These are phyloP conservation scores for Phaeosphaeriaceae sp. DNA, from an alignment of 2,329 filamentous ascomycete genomes.

Conservation along the genomic window DNA sequence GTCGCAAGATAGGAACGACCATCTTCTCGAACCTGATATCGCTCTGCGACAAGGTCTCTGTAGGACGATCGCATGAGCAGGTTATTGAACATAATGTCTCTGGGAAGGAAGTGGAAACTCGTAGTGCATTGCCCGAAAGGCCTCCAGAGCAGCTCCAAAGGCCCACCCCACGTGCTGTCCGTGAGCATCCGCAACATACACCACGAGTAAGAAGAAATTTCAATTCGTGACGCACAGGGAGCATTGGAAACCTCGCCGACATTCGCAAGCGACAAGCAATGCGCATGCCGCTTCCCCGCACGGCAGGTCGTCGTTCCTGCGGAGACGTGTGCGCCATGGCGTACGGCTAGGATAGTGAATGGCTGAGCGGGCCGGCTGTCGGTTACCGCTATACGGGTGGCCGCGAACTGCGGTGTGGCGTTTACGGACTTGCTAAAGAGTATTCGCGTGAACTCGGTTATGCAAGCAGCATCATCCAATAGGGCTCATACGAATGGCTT, in stretches of 20 bases:
- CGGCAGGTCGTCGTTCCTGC: not conserved
- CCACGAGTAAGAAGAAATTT: not conserved
- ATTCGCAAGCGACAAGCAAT: not conserved
- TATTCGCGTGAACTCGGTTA: not conserved
- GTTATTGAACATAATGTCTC: too few species aligned
- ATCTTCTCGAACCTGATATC: not conserved
- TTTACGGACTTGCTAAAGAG: not conserved
- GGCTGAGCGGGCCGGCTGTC: not conserved
- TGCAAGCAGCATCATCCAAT: not conserved
- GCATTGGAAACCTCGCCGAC: not conserved
- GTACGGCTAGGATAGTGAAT: not conserved
- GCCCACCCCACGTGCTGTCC: not conserved
- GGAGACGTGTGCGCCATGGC: not conserved
- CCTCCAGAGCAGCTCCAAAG: not conserved
- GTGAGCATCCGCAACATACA: not conserved
- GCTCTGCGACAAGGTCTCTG: not conserved
- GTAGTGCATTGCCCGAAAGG: not conserved
- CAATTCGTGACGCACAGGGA: not conserved
- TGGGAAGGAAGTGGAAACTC: too few species aligned
- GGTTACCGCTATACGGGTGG: not conserved
- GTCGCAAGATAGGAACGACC: not conserved
- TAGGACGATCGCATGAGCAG: not conserved
- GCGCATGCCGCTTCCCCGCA: not conserved
- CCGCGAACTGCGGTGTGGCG: not conserved
- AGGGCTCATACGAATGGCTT: not conserved